A percentile compares a stretch with the other conserved stretches of the same genome.
Conservation (phyloP, 129 eudicot species). For the Solidago caesia region DNA sequence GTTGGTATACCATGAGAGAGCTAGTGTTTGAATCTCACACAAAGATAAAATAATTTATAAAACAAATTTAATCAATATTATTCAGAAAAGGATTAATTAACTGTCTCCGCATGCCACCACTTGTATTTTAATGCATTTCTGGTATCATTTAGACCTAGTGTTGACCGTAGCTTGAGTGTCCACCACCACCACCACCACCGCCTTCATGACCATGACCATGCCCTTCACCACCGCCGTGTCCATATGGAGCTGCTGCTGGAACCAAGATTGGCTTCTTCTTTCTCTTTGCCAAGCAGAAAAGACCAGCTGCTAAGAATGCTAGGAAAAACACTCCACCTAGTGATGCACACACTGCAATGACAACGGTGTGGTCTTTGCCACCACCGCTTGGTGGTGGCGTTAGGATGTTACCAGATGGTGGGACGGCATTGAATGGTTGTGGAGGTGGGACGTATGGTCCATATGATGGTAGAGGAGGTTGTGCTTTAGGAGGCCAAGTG, state of each 20-base stretch:
- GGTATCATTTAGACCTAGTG: slow-evolving; percentile 20
- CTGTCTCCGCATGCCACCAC: slow-evolving; percentile 7
- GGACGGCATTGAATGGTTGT: slow-evolving; percentile 38
- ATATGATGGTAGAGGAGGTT: slow-evolving; percentile 42
- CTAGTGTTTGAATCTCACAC: slow-evolving; percentile 25
- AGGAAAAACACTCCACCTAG: slow-evolving; percentile 69
- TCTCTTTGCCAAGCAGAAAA: slow-evolving; percentile 67
- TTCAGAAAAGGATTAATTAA: slow-evolving; percentile 8
- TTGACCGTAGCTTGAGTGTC: slow-evolving; percentile 30
- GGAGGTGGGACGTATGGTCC: slow-evolving; percentile 29
- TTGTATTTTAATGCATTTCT: neutral
- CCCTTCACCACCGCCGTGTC: slow-evolving; percentile 32
- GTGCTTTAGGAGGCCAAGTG: slow-evolving; percentile 36
- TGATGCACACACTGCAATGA: slow-evolving; percentile 65
- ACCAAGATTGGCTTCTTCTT: slow-evolving; percentile 60
- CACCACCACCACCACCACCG: slow-evolving; percentile 32
- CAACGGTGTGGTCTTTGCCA: slow-evolving; percentile 49
- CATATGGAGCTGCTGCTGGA: slow-evolving; percentile 46
- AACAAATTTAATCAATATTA: slow-evolving; percentile 20
- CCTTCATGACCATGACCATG: slow-evolving; percentile 27
- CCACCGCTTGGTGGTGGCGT: slow-evolving; percentile 53
- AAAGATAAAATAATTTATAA: slow-evolving; percentile 7
- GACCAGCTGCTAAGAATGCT: slow-evolving; percentile 68
- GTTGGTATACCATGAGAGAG: slow-evolving; percentile 15
- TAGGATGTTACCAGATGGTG: slow-evolving; percentile 44